Evolutionary conservation across 306 rosid species (phyloP).

Genomic region (Leucaena leucocephala): DNA sequence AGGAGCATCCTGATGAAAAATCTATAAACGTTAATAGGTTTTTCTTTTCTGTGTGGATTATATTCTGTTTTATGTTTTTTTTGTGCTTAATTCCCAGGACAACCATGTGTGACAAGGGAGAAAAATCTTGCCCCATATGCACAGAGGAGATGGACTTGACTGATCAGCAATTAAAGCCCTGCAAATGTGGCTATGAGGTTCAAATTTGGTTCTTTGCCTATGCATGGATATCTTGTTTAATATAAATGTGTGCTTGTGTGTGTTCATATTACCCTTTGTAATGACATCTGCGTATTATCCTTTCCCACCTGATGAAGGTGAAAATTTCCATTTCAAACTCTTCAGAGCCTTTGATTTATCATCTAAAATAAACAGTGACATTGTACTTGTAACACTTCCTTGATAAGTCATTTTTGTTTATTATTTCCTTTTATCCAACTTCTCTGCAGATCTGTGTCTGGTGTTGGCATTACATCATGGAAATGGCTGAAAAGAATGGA

Average conservation of each 20-base stretch:
- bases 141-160: conserved; percentile 99
- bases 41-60: background rate
- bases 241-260: background rate
- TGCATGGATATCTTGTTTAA: background rate
- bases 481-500: conserved; percentile 60
- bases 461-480: conserved; percentile 67
- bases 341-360: background rate
- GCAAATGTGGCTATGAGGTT: conserved; percentile 96
- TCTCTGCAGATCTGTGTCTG: conserved; percentile 54
- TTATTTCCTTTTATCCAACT: conserved; percentile 13
- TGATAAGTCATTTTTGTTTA: conserved; percentile 1
- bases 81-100: conserved; percentile 40
- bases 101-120: conserved; percentile 95
- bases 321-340: too few species aligned
- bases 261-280: conserved; percentile 19
- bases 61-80: conserved; percentile 14
- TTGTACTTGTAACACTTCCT: background rate
- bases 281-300: background rate
- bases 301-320: background rate
- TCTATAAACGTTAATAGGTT: conserved; percentile 1
- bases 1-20: background rate
- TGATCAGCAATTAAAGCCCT: conserved; percentile 97
- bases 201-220: conserved; percentile 5
- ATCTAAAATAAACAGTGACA: background rate
- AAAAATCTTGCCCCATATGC: conserved; percentile 93